Evolutionary conservation across 2,329 filamentous ascomycete genomes (phyloP).

Genomic region (Ceratocystis albifundus): DNA sequence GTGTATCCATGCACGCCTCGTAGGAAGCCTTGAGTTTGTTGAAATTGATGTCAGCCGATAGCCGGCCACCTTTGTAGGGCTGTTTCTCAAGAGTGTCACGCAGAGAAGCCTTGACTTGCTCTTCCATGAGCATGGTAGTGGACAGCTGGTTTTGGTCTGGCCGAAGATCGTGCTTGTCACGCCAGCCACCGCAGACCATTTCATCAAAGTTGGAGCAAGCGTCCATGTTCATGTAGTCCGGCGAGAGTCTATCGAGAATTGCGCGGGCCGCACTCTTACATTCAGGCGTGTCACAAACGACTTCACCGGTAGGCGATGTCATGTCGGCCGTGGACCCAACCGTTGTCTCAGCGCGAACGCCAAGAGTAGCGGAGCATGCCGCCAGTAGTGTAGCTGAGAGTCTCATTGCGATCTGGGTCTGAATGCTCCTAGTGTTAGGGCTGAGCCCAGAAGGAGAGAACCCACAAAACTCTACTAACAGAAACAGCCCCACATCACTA

Average conservation of each 20-base stretch:
- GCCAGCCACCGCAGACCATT: constrained; percentile 57
- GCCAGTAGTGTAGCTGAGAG: not conserved
- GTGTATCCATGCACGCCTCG: constrained; percentile 53
- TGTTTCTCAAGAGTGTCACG: constrained; percentile 50
- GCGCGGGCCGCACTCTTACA: constrained; percentile 29
- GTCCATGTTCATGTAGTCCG: constrained; percentile 48
- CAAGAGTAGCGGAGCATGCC: not conserved
- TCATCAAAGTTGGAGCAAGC: constrained; percentile 59
- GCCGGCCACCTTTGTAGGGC: constrained; percentile 35
- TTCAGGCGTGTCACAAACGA: constrained; percentile 26
- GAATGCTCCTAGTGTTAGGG: too few species aligned
- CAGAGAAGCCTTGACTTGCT: constrained; percentile 47
- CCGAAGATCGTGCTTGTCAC: constrained; percentile 51
- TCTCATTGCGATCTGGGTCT: not conserved
- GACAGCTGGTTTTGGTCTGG: constrained; percentile 51
- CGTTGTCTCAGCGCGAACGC: not conserved
- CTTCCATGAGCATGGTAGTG: constrained; percentile 49
- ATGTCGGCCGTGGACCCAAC: not conserved
- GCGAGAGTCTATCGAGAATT: constrained; percentile 28
- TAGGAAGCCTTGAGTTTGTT: constrained; percentile 54
- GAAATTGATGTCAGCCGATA: constrained; percentile 33
- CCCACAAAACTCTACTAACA: too few species aligned
- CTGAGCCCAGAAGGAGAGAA: too few species aligned
- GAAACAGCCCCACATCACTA: too few species aligned
- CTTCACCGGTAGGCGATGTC: not conserved